These are phyloP conservation scores for Monosporascus cannonballus DNA, from an alignment of 2,329 filamentous ascomycete genomes.

Conservation along the genomic window DNA sequence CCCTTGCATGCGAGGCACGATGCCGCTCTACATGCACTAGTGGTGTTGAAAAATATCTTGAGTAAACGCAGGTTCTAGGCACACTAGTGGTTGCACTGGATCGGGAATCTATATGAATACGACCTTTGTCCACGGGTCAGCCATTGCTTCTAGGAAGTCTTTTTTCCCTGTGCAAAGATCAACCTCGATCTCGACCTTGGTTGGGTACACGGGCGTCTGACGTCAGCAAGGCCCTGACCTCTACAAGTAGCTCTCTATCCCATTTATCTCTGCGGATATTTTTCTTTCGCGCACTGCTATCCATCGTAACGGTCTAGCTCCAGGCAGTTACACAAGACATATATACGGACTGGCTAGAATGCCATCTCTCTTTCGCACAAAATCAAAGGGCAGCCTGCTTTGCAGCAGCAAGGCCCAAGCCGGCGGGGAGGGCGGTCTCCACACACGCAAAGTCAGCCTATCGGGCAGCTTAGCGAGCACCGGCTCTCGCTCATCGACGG, in stretches of 20 bases:
- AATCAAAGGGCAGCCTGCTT: conserved; percentile 17
- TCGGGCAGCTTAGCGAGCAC: conserved; percentile 23
- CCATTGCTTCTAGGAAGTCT: neutral
- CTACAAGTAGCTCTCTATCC: neutral
- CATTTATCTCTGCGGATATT: neutral
- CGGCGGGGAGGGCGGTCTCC: conserved; percentile 10
- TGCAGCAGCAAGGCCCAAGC: conserved; percentile 8
- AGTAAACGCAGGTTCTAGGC: no score
- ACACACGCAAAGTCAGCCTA: conserved; percentile 12
- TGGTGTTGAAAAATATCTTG: no score
- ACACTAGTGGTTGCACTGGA: no score
- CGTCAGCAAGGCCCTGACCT: neutral
- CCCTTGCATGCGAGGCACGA: no score
- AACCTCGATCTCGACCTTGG: no score
- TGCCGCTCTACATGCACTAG: no score
- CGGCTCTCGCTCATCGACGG: conserved; percentile 19
- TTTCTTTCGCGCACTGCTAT: neutral
- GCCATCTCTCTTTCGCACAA: conserved; percentile 22
- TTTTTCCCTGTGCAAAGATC: neutral
- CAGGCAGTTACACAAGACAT: neutral
- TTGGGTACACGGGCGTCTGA: no score
- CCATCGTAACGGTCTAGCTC: neutral
- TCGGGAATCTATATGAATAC: neutral
- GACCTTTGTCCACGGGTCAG: neutral
- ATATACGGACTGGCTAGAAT: conserved; percentile 7